Conservation (phyloP, 805 yeast species). For the Sugiyamaella chiloensis region DNA sequence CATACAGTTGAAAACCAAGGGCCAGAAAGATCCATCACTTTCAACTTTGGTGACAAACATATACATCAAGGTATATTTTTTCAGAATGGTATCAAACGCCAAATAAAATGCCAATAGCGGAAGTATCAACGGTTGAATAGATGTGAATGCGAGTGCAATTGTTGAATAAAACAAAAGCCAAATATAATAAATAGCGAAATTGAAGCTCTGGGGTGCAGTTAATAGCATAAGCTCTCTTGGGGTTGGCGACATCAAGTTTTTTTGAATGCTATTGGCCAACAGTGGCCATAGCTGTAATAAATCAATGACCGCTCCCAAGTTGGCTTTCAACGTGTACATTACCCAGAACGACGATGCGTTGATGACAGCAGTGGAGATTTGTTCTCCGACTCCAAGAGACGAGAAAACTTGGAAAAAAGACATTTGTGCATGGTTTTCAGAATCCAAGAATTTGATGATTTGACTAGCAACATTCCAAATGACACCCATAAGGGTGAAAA, state of each 20-base stretch:
- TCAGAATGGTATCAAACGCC: conserved; percentile 31
- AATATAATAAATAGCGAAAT: conserved; percentile 33
- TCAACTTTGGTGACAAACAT: conserved; percentile 37
- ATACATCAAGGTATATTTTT: conserved; percentile 36
- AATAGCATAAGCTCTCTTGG: conserved; percentile 33
- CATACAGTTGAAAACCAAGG: conserved; percentile 31
- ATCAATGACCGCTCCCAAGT: conserved; percentile 32
- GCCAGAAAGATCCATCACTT: conserved; percentile 39
- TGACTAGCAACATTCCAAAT: conserved; percentile 37
- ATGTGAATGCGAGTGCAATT: conserved; percentile 36
- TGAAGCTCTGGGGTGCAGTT: conserved; percentile 35
- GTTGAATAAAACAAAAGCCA: conserved; percentile 35
- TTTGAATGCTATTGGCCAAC: conserved; percentile 25
- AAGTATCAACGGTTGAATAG: conserved; percentile 38
- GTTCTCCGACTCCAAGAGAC: conserved; percentile 30
- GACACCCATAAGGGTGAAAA: conserved; percentile 38
- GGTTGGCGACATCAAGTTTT: conserved; percentile 29
- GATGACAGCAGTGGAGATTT: conserved; percentile 36
- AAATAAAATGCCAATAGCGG: conserved; percentile 33
- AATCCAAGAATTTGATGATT: conserved; percentile 25
- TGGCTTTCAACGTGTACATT: conserved; percentile 35
- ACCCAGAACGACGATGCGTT: conserved; percentile 41
- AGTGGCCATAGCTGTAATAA: conserved; percentile 32
- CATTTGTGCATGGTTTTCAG: conserved; percentile 15
- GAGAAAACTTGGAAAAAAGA: conserved; percentile 29